phyloP scores from a whole-genome alignment of 164 flowering plant genomes.

The Santalum album region DNA sequence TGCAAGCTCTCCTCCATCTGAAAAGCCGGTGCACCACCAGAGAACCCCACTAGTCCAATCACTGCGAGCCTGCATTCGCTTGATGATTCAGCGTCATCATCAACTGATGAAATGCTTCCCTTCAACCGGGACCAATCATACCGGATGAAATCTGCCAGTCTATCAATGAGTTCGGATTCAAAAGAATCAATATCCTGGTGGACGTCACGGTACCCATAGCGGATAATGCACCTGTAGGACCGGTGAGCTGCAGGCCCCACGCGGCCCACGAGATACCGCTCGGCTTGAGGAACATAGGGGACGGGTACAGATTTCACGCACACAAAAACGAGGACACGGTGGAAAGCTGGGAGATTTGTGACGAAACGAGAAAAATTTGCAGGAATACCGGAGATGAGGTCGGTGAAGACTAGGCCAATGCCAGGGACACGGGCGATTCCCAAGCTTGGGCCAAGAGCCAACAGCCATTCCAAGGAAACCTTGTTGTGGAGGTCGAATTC shows the following conservation, averaged over 20 bases:
- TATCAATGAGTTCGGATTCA: slow-evolving; percentile 59
- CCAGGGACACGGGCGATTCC: slow-evolving; percentile 92
- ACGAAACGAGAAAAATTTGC: slow-evolving; percentile 92
- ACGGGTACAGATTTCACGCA: slow-evolving; percentile 85
- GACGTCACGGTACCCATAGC: slow-evolving; percentile 89
- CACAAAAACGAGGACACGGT: slow-evolving; percentile 67
- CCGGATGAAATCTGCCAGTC: slow-evolving; percentile 57
- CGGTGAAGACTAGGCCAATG: slow-evolving; percentile 75
- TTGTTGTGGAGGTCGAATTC: slow-evolving; percentile 94
- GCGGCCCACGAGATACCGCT: slow-evolving; percentile 78
- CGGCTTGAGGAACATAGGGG: slow-evolving; percentile 65
- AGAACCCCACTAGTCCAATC: slow-evolving; percentile 46
- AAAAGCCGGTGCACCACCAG: slow-evolving; percentile 25
- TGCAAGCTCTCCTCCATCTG: slow-evolving; percentile 49
- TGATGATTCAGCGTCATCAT: slow-evolving; percentile 30
- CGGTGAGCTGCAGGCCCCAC: slow-evolving; percentile 79
- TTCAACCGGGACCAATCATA: slow-evolving; percentile 36
- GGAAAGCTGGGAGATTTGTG: slow-evolving; percentile 93
- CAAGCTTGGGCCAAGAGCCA: slow-evolving; percentile 78
- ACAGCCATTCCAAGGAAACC: slow-evolving; percentile 90
- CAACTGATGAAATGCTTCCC: slow-evolving; percentile 10
- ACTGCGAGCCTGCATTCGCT: slow-evolving; percentile 51
- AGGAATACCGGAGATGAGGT: slow-evolving; percentile 81
- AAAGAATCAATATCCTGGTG: slow-evolving; percentile 83
- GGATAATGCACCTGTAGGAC: slow-evolving; percentile 80